Base-by-base conservation (phyloP, 805 yeast genomes). In the Wickerhamiella vanderwaltii region DNA sequence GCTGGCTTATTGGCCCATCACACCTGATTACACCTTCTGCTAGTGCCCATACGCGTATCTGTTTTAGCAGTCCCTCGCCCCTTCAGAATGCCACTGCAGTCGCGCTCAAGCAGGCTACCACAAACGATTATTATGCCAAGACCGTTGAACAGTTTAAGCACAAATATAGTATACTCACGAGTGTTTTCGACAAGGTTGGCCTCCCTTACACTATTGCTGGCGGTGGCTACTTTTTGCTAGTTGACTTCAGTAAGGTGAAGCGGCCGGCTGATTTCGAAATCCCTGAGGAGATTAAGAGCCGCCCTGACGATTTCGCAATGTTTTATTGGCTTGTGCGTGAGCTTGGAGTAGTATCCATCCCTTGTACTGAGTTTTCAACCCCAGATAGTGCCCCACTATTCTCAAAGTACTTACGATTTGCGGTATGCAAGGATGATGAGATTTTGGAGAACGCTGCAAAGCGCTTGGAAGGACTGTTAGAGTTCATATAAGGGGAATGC, bases 261-360 rank as follows among this genome's bases (percentile, higher is more conserved):
- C 68, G 91, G 29, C 97, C 97, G 3, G 64, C 61, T 2, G 79
- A 73, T 52, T 83, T 78, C 53, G 67, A 58, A 33, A 80, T 70
- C 58, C 96, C 96, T 1, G 75, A 64, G 12, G 86, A 77, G 13
- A 70, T 91, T 46, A 56, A 64, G 39, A 60, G 60, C 26, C 74
- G 81, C 48, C 88, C 94, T 12, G 76, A 76, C 48, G 98, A 91
- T 64, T 91, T 86, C 69, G 75, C 75, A 57, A 68, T 79, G 48
- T 93, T 95, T 1, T 84, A 83, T 63, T 91, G 97, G 96, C 68
- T 91, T 46, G 85, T 86, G 54, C 78, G 75, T 57, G 94, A 86
- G 57, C 60, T 88, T 44, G 98, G 98, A 9, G 93, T 91, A 30
- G 97, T 91, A 16, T 80, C 94, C 3, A 91, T 91, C 49, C 98